Base-by-base conservation (phyloP, 176 grass and related monocot species). In the Ananas comosus region DNA sequence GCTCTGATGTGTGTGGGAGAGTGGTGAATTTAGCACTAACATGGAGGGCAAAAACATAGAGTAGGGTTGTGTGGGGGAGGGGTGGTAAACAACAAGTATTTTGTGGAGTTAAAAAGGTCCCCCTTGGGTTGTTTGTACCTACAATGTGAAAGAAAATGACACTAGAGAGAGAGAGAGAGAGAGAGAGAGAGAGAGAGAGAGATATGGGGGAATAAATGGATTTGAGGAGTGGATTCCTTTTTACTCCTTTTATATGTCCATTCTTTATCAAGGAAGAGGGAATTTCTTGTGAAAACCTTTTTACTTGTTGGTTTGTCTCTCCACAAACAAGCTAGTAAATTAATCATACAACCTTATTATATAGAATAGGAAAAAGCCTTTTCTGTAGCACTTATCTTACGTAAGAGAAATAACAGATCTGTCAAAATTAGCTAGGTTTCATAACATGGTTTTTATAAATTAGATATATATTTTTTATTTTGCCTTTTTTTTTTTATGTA, bases 141-240 rank as follows among this genome's bases (percentile, higher is more conserved):
- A 66, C 64, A 2, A 48, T 66, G 28, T 17, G 9, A 0, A 63
- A 63, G 58, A 22, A 24, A 63, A 22, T 3, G 25, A 67, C 7
- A 67, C 13, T 63, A n/a, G 28, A 67, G 29, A 42, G 13, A 47
- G 65, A n/a, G 25, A 42, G 64, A 13, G 25, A 42, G 28, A 42
- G 59, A 23, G 61, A 24, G 61, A 64, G 61, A 64, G 61, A 64
- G 61, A 64, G 22, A 64, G 61, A 64, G 61, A 64, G 61, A 64
- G 64, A 48, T 12, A 66, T 4, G n/a, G 47, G 11, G 25, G 28
- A 66, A 33, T 33, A 22, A 25, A 12, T 65, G 12, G 24, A 24
- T 16, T 48, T 11, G 64, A 29, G 25, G 25, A 14, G 2, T 7
- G 4, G 13, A 13, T 48, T 29, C 33, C 42, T 2, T 13, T 66